These are phyloP conservation scores for Microsporum ferrugineum DNA, from an alignment of 2,329 filamentous ascomycete genomes.

Conservation along the genomic window DNA sequence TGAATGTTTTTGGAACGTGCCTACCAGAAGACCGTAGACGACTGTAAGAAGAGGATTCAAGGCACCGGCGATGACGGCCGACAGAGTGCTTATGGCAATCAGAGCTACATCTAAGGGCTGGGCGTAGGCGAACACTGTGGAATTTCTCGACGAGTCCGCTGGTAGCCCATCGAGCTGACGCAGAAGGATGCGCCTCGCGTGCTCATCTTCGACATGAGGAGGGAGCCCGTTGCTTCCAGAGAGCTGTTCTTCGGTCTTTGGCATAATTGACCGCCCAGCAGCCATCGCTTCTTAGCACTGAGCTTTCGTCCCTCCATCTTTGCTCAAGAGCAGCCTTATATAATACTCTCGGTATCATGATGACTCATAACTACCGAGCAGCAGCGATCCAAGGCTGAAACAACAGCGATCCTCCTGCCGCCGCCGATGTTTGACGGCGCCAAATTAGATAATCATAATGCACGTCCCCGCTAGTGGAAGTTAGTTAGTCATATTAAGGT, in stretches of 20 bases:
- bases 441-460: neutral
- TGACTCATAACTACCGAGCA: neutral
- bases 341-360: neutral
- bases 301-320: neutral
- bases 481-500: neutral
- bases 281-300: neutral
- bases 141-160: neutral
- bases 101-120: neutral
- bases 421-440: neutral
- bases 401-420: too few relatives aligned
- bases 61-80: constrained; percentile 4
- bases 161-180: constrained; percentile 4
- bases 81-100: constrained; percentile 3
- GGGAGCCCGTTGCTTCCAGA: neutral
- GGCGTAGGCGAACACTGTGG: constrained; percentile 4
- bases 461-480: neutral
- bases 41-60: constrained; percentile 9
- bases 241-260: neutral
- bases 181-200: neutral
- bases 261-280: neutral
- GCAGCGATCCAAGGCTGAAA: neutral
- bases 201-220: neutral
- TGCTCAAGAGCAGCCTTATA: neutral
- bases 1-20: neutral
- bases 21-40: neutral